These are phyloP conservation scores for Malus fusca DNA, from an alignment of 306 rosid genomes.

Conservation along the genomic window DNA sequence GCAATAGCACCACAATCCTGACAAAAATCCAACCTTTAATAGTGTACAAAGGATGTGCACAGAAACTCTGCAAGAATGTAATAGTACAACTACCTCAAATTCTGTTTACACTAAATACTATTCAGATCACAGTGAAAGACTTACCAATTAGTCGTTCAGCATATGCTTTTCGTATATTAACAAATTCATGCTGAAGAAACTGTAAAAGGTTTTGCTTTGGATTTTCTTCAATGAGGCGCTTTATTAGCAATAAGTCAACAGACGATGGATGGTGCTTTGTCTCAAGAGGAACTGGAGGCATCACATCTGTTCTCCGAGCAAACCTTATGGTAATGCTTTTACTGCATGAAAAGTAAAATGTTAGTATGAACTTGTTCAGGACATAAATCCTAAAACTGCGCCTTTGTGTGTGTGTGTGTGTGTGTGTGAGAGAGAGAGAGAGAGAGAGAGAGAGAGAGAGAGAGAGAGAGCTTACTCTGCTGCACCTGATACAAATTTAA, in stretches of 20 bases:
- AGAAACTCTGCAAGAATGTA: not conserved
- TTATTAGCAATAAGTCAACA: conserved; percentile 79
- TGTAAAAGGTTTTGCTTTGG: conserved; percentile 76
- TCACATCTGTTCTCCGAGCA: conserved; percentile 91
- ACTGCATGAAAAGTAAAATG: conserved; percentile 34
- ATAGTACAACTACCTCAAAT: not conserved
- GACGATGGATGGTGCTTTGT: conserved; percentile 97
- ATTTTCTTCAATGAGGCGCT: conserved; percentile 81
- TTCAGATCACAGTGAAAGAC: not conserved
- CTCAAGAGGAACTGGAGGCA: conserved; percentile 92
- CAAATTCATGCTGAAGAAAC: conserved; percentile 93
- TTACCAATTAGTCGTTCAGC: conserved; percentile 91
- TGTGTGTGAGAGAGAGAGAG: not conserved
- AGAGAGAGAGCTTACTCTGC: conserved; percentile 57
- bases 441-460: conserved; percentile 23
- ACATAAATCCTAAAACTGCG: not conserved
- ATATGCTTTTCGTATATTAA: conserved; percentile 72
- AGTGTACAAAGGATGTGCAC: not conserved
- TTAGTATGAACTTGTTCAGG: conserved; percentile 12
- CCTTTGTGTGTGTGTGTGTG: not conserved
- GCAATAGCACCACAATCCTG: not conserved
- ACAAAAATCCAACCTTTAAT: not conserved
- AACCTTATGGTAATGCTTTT: conserved; percentile 79
- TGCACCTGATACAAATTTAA: conserved; percentile 71
- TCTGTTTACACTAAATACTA: not conserved